phyloP scores from a whole-genome alignment of 2,329 filamentous ascomycete species.

The Xylaria multiplex region DNA sequence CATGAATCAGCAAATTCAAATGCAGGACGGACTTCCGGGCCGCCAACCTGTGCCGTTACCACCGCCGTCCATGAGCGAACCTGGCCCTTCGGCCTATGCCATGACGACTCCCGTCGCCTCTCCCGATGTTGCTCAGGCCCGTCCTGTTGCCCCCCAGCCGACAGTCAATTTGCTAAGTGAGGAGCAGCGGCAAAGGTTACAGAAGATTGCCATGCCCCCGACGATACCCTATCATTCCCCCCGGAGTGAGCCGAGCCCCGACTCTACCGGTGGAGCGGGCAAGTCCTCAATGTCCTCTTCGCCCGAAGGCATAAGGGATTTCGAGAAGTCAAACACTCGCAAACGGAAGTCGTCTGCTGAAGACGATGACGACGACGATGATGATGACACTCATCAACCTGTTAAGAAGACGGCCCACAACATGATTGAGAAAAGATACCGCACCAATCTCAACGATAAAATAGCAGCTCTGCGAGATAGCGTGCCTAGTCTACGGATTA shows the following conservation, averaged over 20 bases:
- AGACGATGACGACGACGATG: constrained; percentile 63
- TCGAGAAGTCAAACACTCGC: constrained; percentile 59
- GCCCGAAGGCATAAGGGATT: constrained; percentile 62
- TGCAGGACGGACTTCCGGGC: constrained; percentile 46
- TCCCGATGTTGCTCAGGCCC: constrained; percentile 44
- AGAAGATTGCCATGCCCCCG: constrained; percentile 71
- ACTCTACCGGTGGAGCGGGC: constrained; percentile 63
- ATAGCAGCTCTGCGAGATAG: constrained; percentile 92
- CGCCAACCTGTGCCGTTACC: constrained; percentile 45
- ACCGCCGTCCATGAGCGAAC: constrained; percentile 46
- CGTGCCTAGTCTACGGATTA: constrained; percentile 87
- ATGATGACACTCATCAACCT: constrained; percentile 67
- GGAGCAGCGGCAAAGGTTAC: constrained; percentile 69
- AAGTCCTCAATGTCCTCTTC: constrained; percentile 68
- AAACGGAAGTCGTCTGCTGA: constrained; percentile 77
- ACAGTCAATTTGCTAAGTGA: constrained; percentile 60
- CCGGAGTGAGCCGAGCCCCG: constrained; percentile 67
- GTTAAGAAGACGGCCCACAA: constrained; percentile 96
- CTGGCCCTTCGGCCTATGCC: constrained; percentile 51
- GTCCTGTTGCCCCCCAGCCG: constrained; percentile 46
- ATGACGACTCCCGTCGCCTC: constrained; percentile 44
- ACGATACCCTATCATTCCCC: constrained; percentile 70
- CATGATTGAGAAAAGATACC: constrained; percentile 97
- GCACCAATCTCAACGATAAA: constrained; percentile 96
- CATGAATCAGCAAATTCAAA: constrained; percentile 44